Percentiles rank a stretch among this genome's conserved stretches.
These are phyloP conservation scores for Bacidia rubella DNA, from an alignment of 495 filamentous ascomycete genomes.

Conservation along the genomic window DNA sequence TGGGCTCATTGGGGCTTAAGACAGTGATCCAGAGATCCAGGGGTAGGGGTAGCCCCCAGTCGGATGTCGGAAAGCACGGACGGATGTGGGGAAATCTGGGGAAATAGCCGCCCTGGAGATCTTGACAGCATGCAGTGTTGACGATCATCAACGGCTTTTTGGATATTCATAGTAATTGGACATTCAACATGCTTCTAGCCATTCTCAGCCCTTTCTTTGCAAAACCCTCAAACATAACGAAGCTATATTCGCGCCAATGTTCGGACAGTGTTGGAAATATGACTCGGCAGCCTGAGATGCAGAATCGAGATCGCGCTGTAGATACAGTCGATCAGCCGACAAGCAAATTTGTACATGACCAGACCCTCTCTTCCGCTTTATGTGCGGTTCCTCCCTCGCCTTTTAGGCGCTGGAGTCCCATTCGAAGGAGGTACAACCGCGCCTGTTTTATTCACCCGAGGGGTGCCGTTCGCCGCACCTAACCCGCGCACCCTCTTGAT, in stretches of 20 bases:
- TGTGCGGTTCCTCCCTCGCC: conserved; percentile 6
- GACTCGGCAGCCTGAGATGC: too few relatives aligned
- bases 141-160: too few relatives aligned
- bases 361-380: too few relatives aligned
- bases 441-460: conserved; percentile 12
- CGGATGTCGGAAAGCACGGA: conserved; percentile 1
- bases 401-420: conserved; percentile 17
- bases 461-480: conserved; percentile 14
- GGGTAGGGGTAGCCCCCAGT: background rate
- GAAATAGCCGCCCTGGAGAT: conserved; percentile 1
- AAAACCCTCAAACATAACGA: background rate
- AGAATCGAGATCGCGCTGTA: background rate
- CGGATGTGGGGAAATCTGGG: background rate
- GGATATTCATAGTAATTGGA: too few relatives aligned
- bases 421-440: conserved; percentile 13
- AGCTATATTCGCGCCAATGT: too few relatives aligned
- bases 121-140: too few relatives aligned
- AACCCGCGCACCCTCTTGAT: conserved; percentile 13
- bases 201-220: background rate
- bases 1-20: conserved; percentile 3
- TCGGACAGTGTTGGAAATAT: too few relatives aligned
- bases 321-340: too few relatives aligned
- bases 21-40: too few relatives aligned
- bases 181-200: too few relatives aligned
- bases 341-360: too few relatives aligned